These are phyloP conservation scores for Eucalyptus camaldulensis DNA, from an alignment of 345 rosid species.

Conservation along the genomic window DNA sequence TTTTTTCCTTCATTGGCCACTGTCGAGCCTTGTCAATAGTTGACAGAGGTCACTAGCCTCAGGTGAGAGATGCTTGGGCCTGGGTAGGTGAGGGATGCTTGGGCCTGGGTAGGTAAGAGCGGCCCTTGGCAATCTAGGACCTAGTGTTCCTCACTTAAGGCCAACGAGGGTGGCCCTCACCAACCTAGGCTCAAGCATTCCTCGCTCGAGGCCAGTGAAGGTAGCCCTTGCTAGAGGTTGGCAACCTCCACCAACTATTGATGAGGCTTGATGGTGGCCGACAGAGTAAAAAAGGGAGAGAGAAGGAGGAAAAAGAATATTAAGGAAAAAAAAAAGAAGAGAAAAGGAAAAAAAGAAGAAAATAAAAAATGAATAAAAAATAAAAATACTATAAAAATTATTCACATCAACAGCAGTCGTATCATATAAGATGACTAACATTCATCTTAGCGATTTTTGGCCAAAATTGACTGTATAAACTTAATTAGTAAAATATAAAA, in stretches of 20 bases:
- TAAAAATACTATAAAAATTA: too few relatives aligned
- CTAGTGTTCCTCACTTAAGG: background rate
- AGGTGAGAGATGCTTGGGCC: background rate
- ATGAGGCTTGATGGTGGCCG: background rate
- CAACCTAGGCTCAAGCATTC: background rate
- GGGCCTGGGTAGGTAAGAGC: background rate
- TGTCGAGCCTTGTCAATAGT: too few relatives aligned
- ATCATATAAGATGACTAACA: too few relatives aligned
- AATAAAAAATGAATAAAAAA: too few relatives aligned
- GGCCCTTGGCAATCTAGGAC: too few relatives aligned
- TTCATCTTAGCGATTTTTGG: background rate
- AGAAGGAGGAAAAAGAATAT: too few relatives aligned
- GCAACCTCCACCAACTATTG: background rate
- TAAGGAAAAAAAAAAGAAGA: too few relatives aligned
- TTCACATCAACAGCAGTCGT: accelerated
- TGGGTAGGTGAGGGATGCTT: background rate
- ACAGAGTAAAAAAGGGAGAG: too few relatives aligned
- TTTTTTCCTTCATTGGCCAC: background rate
- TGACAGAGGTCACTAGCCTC: background rate
- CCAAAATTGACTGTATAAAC: accelerated
- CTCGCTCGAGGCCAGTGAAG: background rate
- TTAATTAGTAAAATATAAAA: background rate
- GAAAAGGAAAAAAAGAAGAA: background rate
- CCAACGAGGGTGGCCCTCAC: background rate
- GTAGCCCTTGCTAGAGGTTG: background rate